These are phyloP conservation scores for Phytophthora cryptogea DNA, from an alignment of 352 stramenopile species.

Conservation along the genomic window DNA sequence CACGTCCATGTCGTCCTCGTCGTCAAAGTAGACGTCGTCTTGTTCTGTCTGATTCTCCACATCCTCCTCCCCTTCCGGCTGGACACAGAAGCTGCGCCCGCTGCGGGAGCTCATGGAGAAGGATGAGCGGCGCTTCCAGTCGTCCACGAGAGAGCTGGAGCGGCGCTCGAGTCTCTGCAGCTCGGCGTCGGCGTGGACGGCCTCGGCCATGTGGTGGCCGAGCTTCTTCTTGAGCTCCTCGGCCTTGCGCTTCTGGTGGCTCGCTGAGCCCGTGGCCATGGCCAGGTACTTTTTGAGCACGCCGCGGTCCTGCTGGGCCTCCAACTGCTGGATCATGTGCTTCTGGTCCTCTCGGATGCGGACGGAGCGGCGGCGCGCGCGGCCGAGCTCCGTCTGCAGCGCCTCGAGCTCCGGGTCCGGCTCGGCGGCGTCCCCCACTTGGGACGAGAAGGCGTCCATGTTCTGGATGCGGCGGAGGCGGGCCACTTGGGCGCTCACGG, in stretches of 20 bases:
- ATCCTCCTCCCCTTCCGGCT: slow-evolving; percentile 30
- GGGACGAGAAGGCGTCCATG: slow-evolving; percentile 27
- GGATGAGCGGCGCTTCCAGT: slow-evolving; percentile 48
- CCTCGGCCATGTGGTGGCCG: slow-evolving; percentile 57
- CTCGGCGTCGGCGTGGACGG: slow-evolving; percentile 53
- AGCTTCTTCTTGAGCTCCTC: slow-evolving; percentile 65
- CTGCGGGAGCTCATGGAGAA: slow-evolving; percentile 25
- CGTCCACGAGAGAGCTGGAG: slow-evolving; percentile 52
- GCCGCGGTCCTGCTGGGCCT: slow-evolving; percentile 57
- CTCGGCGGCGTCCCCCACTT: slow-evolving; percentile 16
- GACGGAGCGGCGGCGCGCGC: slow-evolving; percentile 46
- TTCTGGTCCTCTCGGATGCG: slow-evolving; percentile 56
- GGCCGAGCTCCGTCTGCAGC: slow-evolving; percentile 47
- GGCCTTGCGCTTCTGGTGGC: slow-evolving; percentile 35
- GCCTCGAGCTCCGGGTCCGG: slow-evolving; percentile 40
- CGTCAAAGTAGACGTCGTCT: slow-evolving; percentile 24
- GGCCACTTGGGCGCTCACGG: slow-evolving; percentile 54
- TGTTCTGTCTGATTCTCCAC: slow-evolving; percentile 15
- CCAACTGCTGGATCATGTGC: slow-evolving; percentile 69
- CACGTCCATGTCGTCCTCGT: slow-evolving; percentile 35
- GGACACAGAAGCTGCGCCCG: slow-evolving; percentile 12
- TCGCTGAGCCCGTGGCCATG: slow-evolving; percentile 46
- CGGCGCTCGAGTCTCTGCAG: slow-evolving; percentile 60
- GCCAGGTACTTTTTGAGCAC: slow-evolving; percentile 60
- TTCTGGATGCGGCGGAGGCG: slow-evolving; percentile 45